phyloP scores from a whole-genome alignment of 805 yeast species.

The Alloascoidea africana region DNA sequence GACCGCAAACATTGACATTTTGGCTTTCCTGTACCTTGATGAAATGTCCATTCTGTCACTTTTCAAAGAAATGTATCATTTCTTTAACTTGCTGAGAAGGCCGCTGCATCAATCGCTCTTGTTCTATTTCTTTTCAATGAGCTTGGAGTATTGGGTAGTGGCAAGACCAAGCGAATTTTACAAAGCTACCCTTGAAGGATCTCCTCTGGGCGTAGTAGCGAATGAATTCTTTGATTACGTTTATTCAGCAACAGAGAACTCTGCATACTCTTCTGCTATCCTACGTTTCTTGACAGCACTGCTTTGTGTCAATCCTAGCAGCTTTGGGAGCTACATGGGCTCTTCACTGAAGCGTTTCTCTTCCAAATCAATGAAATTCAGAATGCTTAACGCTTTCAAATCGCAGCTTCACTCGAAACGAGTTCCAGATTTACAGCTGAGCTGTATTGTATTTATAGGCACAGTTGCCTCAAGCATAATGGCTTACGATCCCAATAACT shows the following conservation, averaged over 20 bases:
- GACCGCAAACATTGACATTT: constrained; percentile 29
- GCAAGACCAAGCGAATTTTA: constrained; percentile 29
- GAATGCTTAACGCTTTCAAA: constrained; percentile 1
- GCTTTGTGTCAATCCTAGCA: constrained; percentile 7
- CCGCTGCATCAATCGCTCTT: constrained; percentile 30
- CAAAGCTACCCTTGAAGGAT: constrained; percentile 2
- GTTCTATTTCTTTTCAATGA: constrained; percentile 28
- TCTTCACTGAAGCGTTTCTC: constrained; percentile 5
- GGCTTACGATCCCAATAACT: not conserved
- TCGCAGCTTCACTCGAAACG: constrained; percentile 1
- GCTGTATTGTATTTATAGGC: not conserved
- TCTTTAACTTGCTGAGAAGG: constrained; percentile 23
- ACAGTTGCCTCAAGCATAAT: not conserved
- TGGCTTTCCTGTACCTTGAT: constrained; percentile 27
- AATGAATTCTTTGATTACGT: constrained; percentile 7
- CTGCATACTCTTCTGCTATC: constrained; percentile 5
- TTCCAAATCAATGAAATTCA: constrained; percentile 6
- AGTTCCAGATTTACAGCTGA: not conserved
- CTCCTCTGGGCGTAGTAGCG: constrained; percentile 6
- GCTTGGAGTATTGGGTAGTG: constrained; percentile 33
- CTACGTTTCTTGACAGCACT: constrained; percentile 9
- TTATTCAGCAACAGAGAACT: constrained; percentile 1
- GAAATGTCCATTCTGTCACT: constrained; percentile 20
- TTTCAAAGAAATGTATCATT: constrained; percentile 22
- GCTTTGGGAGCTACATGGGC: constrained; percentile 7